phyloP scores from a whole-genome alignment of 306 rosid species.

The Inga oerstediana region DNA sequence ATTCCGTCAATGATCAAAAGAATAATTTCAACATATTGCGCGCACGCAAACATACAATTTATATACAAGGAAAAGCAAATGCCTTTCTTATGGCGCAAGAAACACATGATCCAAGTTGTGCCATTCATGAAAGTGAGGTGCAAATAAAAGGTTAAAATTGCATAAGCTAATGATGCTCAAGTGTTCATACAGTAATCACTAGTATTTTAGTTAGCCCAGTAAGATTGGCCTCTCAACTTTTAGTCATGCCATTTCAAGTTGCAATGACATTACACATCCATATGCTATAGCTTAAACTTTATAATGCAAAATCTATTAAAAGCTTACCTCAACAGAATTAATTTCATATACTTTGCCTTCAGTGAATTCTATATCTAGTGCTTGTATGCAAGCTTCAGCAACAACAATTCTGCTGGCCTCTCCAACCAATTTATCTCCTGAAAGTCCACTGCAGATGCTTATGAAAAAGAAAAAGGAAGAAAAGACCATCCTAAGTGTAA shows the following conservation, averaged over 20 bases:
- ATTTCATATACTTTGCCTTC: slow-evolving; percentile 77
- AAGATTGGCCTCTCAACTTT: background rate
- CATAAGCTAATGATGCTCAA: background rate
- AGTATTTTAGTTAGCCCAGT: background rate
- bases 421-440: slow-evolving; percentile 95
- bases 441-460: slow-evolving; percentile 16
- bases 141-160: background rate
- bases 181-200: background rate
- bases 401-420: slow-evolving; percentile 90
- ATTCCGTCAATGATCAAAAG: background rate
- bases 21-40: background rate
- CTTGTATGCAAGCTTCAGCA: slow-evolving; percentile 97
- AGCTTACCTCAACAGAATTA: slow-evolving; percentile 80
- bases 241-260: background rate
- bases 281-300: background rate
- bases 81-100: background rate
- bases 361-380: slow-evolving; percentile 82
- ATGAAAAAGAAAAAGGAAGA: slow-evolving; percentile 1
- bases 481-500: background rate
- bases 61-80: background rate
- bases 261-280: background rate
- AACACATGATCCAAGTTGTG: background rate
- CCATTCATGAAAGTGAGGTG: background rate
- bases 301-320: slow-evolving; percentile 23
- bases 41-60: too few relatives aligned